phyloP scores from a whole-genome alignment of 768 basidiomycete genomes.

The Panus rudis region DNA sequence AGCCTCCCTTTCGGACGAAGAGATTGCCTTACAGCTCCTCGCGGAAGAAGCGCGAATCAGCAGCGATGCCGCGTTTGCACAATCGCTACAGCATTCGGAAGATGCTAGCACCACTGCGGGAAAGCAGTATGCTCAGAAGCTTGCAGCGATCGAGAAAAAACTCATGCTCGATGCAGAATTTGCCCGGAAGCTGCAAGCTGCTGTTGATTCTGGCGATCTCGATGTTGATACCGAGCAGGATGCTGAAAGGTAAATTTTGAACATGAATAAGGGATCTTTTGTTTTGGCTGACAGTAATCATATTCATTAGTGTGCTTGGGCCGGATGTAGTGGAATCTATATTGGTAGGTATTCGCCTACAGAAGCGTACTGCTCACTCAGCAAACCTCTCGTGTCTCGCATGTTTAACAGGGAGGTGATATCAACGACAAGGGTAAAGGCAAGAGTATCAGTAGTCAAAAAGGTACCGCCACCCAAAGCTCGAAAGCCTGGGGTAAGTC shows the following conservation, averaged over 20 bases:
- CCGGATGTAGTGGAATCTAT: conserved; percentile 21
- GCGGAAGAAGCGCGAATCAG: conserved; percentile 22
- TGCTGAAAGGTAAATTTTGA: conserved; percentile 23
- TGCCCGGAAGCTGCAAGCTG: conserved; percentile 27
- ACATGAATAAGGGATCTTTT: too few species aligned
- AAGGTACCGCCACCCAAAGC: not conserved
- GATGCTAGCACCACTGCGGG: conserved; percentile 21
- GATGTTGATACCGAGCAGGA: conserved; percentile 20
- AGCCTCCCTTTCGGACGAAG: conserved; percentile 12
- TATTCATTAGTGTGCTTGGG: conserved; percentile 21
- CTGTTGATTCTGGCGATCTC: conserved; percentile 23
- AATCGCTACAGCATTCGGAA: conserved; percentile 24
- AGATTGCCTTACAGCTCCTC: conserved; percentile 25
- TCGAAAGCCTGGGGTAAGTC: too few species aligned
- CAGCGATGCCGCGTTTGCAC: conserved; percentile 28
- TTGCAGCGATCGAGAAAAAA: conserved; percentile 33
- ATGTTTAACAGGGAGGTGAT: conserved; percentile 18
- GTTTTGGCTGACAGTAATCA: not conserved
- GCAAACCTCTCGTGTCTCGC: not conserved
- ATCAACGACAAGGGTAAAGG: conserved; percentile 24
- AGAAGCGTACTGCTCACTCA: not conserved
- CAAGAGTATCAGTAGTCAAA: not conserved
- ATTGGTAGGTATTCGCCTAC: conserved; percentile 20
- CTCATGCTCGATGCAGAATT: conserved; percentile 29
- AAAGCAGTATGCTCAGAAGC: conserved; percentile 28